Evolutionary conservation across 495 filamentous ascomycete species (phyloP), one percentile per base, ranked within the genome.

Genomic region (Aspergillus sclerotiicarbonarius): DNA sequence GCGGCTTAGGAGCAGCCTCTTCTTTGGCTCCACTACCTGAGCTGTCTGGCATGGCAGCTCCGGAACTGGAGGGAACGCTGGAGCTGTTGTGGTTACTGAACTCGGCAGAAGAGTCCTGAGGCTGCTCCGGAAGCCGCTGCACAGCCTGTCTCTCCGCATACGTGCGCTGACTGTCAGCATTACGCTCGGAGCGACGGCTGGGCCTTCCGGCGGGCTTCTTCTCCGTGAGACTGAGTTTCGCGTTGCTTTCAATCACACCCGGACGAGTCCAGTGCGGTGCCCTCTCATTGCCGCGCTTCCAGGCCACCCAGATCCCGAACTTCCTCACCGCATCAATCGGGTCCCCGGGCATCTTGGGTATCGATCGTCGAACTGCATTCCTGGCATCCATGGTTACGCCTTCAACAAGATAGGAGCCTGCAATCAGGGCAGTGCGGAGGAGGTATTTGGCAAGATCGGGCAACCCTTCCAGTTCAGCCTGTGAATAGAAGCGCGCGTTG

Each of bases 281-380:
- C 50, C 72, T 74, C 61, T 89, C 87, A 59, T 87, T 86, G 4
- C 87, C 87, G 51, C 85, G 85, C 63, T 90, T 90, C 87, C 87
- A 90, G 20, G 86, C 80, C 39, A 81, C 81, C 88, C 88, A 90
- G 19, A 87, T 77, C 3, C 85, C 87, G 59, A 90, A 90, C 21
- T 58, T 80, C 54, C 83, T 81, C 53, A 84, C 77, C 39, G 82
- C 71, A 12, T 83, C 80, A 4, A 89, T 65, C 9, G 87, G 85
- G 43, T 90, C 85, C 30, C 81, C 82, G 48, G 79, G 69, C 20
- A 78, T 77, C 67, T 85, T 83, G 1, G 87, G 87, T 31, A 90
- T 88, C 4, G 86, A 86, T 25, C 80, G 76, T 51, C 76, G 80
- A 32, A 90, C 83, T 9, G 83, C 80, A 54, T 87, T 83, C 59